These are phyloP conservation scores for Collybiopsis luxurians DNA, from an alignment of 768 basidiomycete species.

Conservation along the genomic window DNA sequence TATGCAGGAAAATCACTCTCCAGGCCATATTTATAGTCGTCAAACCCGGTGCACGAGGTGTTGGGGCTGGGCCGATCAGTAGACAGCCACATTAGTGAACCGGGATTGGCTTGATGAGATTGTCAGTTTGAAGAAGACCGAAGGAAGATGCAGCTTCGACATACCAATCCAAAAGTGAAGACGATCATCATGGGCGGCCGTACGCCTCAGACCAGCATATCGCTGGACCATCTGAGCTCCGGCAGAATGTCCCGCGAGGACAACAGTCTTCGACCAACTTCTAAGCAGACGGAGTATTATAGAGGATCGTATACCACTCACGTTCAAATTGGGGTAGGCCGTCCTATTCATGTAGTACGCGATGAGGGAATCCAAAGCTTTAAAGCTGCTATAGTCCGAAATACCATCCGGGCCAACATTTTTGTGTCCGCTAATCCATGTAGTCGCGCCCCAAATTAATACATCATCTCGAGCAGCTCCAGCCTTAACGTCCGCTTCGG, in stretches of 20 bases:
- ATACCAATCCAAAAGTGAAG: slow-evolving; percentile 11
- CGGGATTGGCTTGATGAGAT: slow-evolving; percentile 5
- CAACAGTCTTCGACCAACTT: not conserved
- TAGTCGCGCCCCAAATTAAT: slow-evolving; percentile 6
- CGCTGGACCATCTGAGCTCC: slow-evolving; percentile 10
- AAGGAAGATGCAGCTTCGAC: not conserved
- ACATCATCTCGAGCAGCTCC: not conserved
- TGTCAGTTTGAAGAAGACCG: not conserved
- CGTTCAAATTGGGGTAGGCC: slow-evolving; percentile 2
- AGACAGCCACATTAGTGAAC: slow-evolving; percentile 11
- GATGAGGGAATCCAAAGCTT: slow-evolving; percentile 7
- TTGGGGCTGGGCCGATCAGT: slow-evolving; percentile 5
- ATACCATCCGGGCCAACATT: slow-evolving; percentile 6
- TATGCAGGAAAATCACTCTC: not conserved
- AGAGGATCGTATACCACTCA: not conserved
- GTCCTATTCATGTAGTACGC: slow-evolving; percentile 7
- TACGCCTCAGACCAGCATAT: slow-evolving; percentile 5
- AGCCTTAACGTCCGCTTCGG: slow-evolving; percentile 3
- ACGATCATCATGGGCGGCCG: slow-evolving; percentile 3
- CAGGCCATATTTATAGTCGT: slow-evolving; percentile 2
- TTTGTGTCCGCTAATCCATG: slow-evolving; percentile 9
- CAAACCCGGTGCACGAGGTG: not conserved
- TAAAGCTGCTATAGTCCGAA: not conserved
- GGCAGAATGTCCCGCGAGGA: slow-evolving; percentile 10
- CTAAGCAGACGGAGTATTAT: not conserved